Evolutionary conservation across 768 basidiomycete species (phyloP).

Genomic region (Pholiota conissans): DNA sequence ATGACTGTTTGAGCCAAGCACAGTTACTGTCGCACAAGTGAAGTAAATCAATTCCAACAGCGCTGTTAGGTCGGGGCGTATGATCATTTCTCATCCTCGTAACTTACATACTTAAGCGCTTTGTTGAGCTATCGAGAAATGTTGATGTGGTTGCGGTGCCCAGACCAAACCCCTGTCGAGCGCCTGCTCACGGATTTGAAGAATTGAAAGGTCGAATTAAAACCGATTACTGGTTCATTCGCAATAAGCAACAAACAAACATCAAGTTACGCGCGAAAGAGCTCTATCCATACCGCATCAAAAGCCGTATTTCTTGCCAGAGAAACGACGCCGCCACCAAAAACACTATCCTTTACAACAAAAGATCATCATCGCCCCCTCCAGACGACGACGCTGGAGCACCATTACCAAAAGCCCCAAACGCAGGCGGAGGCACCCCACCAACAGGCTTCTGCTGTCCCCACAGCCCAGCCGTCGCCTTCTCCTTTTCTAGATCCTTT

Average conservation of each 20-base stretch:
- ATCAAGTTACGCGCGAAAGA: not conserved
- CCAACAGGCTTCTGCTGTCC: slow-evolving; percentile 35
- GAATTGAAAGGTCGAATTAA: not conserved
- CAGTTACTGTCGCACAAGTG: not conserved
- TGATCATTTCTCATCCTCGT: not conserved
- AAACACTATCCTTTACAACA: slow-evolving; percentile 15
- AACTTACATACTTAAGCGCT: not conserved
- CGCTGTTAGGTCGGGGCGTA: not conserved
- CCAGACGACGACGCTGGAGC: slow-evolving; percentile 21
- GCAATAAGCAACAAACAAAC: not conserved
- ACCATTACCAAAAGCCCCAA: slow-evolving; percentile 28
- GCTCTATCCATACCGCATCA: slow-evolving; percentile 3
- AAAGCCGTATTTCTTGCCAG: not conserved
- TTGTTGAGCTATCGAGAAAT: not conserved
- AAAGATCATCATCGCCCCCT: slow-evolving; percentile 27
- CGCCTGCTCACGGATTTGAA: too few relatives aligned
- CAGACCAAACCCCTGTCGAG: not conserved
- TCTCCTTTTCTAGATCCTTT: slow-evolving; percentile 87
- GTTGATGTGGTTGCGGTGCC: not conserved
- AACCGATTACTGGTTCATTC: not conserved
- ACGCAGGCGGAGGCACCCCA: slow-evolving; percentile 18
- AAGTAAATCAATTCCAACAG: not conserved
- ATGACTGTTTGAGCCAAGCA: not conserved
- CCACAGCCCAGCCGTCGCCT: slow-evolving; percentile 82
- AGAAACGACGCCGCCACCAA: not conserved